A percentile compares a stretch with the other conserved stretches of the same genome.
These are phyloP conservation scores for Xylaria sp. DNA, from an alignment of 2,329 filamentous ascomycete species.

Conservation along the genomic window DNA sequence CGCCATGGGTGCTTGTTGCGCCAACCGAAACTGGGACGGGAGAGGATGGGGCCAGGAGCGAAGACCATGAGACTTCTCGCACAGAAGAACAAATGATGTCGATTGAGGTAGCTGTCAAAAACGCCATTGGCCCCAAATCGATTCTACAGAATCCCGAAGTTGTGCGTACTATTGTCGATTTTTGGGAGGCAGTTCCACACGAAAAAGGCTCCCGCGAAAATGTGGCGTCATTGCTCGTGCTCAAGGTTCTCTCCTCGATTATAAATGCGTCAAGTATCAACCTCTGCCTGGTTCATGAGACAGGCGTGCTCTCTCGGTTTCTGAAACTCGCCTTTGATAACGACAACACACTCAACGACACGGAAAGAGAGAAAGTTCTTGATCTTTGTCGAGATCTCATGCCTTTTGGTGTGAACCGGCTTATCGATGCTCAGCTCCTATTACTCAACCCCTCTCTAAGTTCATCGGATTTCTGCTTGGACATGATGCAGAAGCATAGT, in stretches of 20 bases:
- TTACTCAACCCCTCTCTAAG: constrained; percentile 54
- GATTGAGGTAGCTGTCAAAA: constrained; percentile 45
- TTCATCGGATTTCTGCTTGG: constrained; percentile 70
- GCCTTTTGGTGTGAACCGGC: constrained; percentile 73
- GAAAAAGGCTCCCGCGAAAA: constrained; percentile 47
- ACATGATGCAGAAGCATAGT: constrained; percentile 73
- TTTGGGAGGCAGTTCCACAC: constrained; percentile 65
- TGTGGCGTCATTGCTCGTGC: constrained; percentile 63
- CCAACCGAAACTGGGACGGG: constrained; percentile 24
- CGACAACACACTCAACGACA: constrained; percentile 52
- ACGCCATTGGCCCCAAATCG: constrained; percentile 54
- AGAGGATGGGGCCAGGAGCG: constrained; percentile 14
- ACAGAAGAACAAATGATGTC: constrained; percentile 33
- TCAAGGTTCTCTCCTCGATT: constrained; percentile 64
- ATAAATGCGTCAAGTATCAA: constrained; percentile 68
- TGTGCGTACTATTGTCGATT: constrained; percentile 62
- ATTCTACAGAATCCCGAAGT: constrained; percentile 65
- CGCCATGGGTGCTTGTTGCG: constrained; percentile 15
- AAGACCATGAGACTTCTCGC: constrained; percentile 28
- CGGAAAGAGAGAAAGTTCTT: constrained; percentile 63
- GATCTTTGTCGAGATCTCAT: constrained; percentile 71
- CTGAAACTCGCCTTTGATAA: constrained; percentile 62
- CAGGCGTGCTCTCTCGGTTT: constrained; percentile 69
- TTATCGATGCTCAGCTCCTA: constrained; percentile 83
- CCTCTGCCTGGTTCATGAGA: constrained; percentile 70